phyloP scores from a whole-genome alignment of 345 rosid genomes.

The thale cress (Arabidopsis thaliana) region DNA sequence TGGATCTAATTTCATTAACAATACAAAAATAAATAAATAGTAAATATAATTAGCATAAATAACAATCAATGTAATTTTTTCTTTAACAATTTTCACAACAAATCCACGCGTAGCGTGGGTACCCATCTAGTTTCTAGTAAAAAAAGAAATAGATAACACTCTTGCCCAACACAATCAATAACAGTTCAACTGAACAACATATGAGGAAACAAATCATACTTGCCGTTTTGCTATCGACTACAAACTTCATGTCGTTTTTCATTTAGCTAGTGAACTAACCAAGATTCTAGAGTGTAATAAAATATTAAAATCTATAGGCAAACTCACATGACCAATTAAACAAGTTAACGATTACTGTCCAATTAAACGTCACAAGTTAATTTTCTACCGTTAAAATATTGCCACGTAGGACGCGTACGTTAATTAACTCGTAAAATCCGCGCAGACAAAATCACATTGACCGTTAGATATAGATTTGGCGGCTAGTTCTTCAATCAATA shows the following conservation, averaged over 20 bases:
- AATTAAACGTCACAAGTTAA: constrained; percentile 26
- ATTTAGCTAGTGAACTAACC: constrained; percentile 14
- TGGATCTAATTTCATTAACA: too few relatives aligned
- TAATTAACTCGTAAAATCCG: constrained; percentile 26
- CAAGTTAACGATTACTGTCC: constrained; percentile 37
- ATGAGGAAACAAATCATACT: neutral
- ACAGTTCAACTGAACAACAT: neutral
- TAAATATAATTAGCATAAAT: too few relatives aligned
- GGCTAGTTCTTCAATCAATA: constrained; percentile 28
- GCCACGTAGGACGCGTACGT: constrained; percentile 40
- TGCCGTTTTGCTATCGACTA: neutral
- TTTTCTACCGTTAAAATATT: constrained; percentile 6
- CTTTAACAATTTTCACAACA: too few relatives aligned
- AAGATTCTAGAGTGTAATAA: constrained; percentile 25
- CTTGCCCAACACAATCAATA: neutral
- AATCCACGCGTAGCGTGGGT: too few relatives aligned
- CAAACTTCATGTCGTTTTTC: constrained; percentile 1
- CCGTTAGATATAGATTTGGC: constrained; percentile 47
- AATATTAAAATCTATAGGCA: constrained; percentile 7
- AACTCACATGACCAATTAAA: neutral
- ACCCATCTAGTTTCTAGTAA: too few relatives aligned
- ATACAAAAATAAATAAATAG: too few relatives aligned
- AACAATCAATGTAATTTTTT: too few relatives aligned
- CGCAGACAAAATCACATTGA: constrained; percentile 20
- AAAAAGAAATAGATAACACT: too few relatives aligned